Conservation (phyloP, 129 eudicot species). For the Lactuca sativa region DNA sequence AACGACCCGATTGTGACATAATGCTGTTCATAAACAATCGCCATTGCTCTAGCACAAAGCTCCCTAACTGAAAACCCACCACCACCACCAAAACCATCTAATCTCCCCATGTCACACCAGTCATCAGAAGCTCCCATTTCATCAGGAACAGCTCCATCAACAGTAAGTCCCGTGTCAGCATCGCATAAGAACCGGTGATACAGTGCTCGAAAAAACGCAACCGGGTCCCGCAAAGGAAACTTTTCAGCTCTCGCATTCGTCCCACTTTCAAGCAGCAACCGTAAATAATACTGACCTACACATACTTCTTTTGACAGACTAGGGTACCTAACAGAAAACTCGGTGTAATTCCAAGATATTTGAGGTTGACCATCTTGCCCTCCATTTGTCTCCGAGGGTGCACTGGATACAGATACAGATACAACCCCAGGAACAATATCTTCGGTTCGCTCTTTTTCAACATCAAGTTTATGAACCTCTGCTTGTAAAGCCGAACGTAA, state of each 20-base stretch:
- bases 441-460: conserved; percentile 89
- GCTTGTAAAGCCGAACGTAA: conserved; percentile 78
- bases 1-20: conserved; percentile 72
- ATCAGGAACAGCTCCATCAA: conserved; percentile 97
- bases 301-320: conserved; percentile 97
- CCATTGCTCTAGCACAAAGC: conserved; percentile 99
- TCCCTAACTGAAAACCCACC: conserved; percentile 96
- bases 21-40: conserved; percentile 97
- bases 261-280: conserved; percentile 92
- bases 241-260: conserved; percentile 69
- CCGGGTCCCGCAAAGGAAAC: conserved; percentile 91
- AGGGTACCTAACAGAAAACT: conserved; percentile 81
- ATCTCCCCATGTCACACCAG: conserved; percentile 98
- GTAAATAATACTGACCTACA: conserved; percentile 91
- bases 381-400: conserved; percentile 36
- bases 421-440: conserved; percentile 71
- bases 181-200: conserved; percentile 94
- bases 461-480: conserved; percentile 90
- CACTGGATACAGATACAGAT: conserved; percentile 12
- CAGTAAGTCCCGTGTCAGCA: conserved; percentile 96
- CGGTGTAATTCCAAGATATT: conserved; percentile 95
- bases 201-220: conserved; percentile 85
- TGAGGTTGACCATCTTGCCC: conserved; percentile 74
- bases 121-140: conserved; percentile 96
- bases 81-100: conserved; percentile 99